A percentile compares a stretch with the other conserved stretches of the same genome.
Evolutionary conservation across 306 rosid genomes (phyloP).

Genomic region (Fragaria vesca): DNA sequence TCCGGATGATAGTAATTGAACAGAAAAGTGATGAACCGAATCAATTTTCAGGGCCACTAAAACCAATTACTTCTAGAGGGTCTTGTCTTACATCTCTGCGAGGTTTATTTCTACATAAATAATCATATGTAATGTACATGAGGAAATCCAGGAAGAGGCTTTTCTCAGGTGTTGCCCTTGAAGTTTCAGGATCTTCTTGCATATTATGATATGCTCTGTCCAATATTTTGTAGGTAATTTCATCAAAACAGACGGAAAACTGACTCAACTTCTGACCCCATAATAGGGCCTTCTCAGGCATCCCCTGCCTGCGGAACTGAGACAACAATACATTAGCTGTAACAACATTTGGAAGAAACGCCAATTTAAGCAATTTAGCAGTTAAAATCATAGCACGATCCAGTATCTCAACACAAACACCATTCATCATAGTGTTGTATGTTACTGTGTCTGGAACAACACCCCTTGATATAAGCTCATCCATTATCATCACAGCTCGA

Average conservation of each 20-base stretch:
- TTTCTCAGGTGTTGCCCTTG: conserved; percentile 42
- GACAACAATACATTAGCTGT: conserved; percentile 62
- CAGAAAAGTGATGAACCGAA: conserved; percentile 5
- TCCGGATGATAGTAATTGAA: not conserved
- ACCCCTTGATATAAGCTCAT: conserved; percentile 62
- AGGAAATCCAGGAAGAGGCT: conserved; percentile 70
- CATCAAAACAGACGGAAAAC: conserved; percentile 49
- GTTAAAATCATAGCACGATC: conserved; percentile 64
- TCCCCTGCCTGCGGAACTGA: conserved; percentile 73
- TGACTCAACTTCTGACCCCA: conserved; percentile 75
- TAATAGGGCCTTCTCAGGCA: conserved; percentile 66
- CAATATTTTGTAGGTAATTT: conserved; percentile 48
- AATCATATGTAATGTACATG: conserved; percentile 71
- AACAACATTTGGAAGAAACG: conserved; percentile 57
- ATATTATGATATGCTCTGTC: conserved; percentile 41
- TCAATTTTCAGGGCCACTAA: conserved; percentile 35
- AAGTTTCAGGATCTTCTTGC: conserved; percentile 37
- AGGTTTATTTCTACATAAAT: conserved; percentile 44
- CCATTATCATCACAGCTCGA: conserved; percentile 49
- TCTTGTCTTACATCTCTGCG: conserved; percentile 30
- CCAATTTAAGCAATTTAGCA: conserved; percentile 75
- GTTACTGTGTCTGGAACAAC: conserved; percentile 62
- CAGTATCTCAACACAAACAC: conserved; percentile 55
- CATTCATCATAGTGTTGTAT: conserved; percentile 62
- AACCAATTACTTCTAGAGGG: conserved; percentile 34